Base-by-base conservation (phyloP, 768 basidiomycete species). In the Amanita jacksonii region DNA sequence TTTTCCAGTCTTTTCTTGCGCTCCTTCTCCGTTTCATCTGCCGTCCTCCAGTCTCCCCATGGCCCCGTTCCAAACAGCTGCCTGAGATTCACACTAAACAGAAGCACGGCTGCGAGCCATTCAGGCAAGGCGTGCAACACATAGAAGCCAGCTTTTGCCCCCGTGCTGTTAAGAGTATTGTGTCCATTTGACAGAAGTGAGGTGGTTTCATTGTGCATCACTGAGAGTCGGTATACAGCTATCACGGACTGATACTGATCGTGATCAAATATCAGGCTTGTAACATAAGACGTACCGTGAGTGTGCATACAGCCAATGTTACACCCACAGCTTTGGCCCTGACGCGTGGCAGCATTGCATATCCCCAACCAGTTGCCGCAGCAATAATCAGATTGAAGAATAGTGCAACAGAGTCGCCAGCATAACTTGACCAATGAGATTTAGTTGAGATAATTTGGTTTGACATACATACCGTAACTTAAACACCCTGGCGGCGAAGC, bases 71-170 rank as follows among this genome's bases (percentile, higher is more conserved):
- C 61, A 44, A 60, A 61, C 13, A 53, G 52, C 46, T 60, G 56
- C n/a, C 64, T 55, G 5, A 57, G 51, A 40, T 68, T 66, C 25
- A 56, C 49, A 1, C 42, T 30, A 25, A 67, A 53, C 15, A 69
- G 41, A 15, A 62, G 39, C 7, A 49, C 43, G 32, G 49, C 57
- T 6, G 59, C 55, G 18, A 68, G 28, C 67, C 67, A 71, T 46
- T 72, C 71, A 2, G 69, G 69, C 3, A 70, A 5, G 8, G 65
- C 56, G 41, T 72, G 69, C 44, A 69, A 64, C 9, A 70, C 49
- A 46, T 73, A 73, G 50, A 73, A 72, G 0, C 27, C 6, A 12
- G 27, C 27, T 12, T 28, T 28, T 28, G 27, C 27, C 12, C 27
- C 27, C 27, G 27, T 12, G 12, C 27, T 28, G 27, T 28, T 66